These are phyloP conservation scores for Vigna trinervia DNA, from an alignment of 306 rosid species.

Conservation along the genomic window DNA sequence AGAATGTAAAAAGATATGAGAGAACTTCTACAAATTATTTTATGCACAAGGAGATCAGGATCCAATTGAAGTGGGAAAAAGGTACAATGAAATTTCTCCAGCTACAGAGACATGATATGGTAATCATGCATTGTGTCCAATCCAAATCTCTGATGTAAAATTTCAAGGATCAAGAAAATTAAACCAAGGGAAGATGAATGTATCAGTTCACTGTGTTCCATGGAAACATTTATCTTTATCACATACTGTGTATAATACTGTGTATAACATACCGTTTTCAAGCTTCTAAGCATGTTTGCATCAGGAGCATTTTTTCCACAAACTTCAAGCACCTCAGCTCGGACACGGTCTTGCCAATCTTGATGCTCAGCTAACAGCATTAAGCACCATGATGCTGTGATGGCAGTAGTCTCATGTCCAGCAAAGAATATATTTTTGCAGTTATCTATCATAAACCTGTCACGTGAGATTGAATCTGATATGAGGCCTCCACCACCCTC, in stretches of 20 bases:
- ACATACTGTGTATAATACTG: not conserved
- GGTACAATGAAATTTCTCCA: not conserved
- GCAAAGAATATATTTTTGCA: slow-evolving; percentile 58
- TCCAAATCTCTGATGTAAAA: not conserved
- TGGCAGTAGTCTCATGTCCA: slow-evolving; percentile 58
- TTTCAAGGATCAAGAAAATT: not conserved
- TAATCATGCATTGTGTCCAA: not conserved
- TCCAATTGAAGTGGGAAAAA: not conserved
- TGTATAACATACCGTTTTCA: slow-evolving; percentile 48
- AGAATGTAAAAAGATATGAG: too few species aligned
- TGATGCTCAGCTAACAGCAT: slow-evolving; percentile 50
- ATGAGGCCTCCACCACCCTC: slow-evolving; percentile 32
- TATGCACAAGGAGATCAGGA: not conserved
- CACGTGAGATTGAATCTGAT: slow-evolving; percentile 22
- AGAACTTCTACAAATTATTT: too few species aligned
- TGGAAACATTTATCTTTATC: not conserved
- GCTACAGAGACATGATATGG: not conserved
- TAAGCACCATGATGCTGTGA: slow-evolving; percentile 51
- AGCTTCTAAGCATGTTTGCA: slow-evolving; percentile 42
- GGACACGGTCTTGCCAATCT: slow-evolving; percentile 55
- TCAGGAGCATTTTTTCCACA: slow-evolving; percentile 45
- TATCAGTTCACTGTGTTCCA: not conserved
- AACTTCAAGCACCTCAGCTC: slow-evolving; percentile 46
- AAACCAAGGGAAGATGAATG: not conserved
- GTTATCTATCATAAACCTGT: slow-evolving; percentile 59